Evolutionary conservation across 2,329 filamentous ascomycete genomes (phyloP).

Genomic region (Orbilia ellipsospora): DNA sequence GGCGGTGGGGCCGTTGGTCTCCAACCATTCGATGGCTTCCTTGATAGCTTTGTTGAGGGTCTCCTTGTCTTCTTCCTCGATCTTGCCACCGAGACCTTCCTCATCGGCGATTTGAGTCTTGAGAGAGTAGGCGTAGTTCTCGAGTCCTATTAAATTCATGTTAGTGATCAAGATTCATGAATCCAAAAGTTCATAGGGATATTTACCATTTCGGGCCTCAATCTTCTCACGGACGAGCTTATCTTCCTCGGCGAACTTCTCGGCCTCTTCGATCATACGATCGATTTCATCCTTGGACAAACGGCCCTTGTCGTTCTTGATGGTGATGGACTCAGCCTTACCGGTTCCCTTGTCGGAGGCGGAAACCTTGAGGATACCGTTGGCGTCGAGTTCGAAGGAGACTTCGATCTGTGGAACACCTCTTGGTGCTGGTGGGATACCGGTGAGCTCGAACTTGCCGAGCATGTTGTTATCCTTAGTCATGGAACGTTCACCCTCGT

Average conservation of each 20-base stretch:
- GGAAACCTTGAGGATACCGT: constrained; percentile 96
- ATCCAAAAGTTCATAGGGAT: background rate
- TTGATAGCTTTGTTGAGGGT: constrained; percentile 94
- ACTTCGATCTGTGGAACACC: constrained; percentile 99
- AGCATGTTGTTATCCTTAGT: constrained; percentile 98
- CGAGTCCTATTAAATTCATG: constrained; percentile 68
- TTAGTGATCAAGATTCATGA: constrained; percentile 22
- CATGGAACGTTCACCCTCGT: constrained; percentile 90
- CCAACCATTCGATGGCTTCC: constrained; percentile 96
- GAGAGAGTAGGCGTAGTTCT: constrained; percentile 98
- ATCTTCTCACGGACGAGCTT: constrained; percentile 98
- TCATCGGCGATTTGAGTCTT: constrained; percentile 99
- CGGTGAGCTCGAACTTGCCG: constrained; percentile 97
- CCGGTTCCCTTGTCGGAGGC: constrained; percentile 98
- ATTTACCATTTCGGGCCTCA: constrained; percentile 81
- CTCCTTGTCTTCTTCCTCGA: constrained; percentile 98
- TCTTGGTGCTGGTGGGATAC: constrained; percentile 92
- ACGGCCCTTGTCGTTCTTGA: constrained; percentile 99
- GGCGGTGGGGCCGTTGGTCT: constrained; percentile 83
- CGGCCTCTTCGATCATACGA: constrained; percentile 97
- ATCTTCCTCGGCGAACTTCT: constrained; percentile 99
- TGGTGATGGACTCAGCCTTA: constrained; percentile 96
- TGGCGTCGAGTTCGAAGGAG: constrained; percentile 96
- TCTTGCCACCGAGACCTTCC: constrained; percentile 96
- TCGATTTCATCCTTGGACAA: constrained; percentile 97